These are phyloP conservation scores for Botrytis squamosa DNA, from an alignment of 2,329 filamentous ascomycete genomes.

Conservation along the genomic window DNA sequence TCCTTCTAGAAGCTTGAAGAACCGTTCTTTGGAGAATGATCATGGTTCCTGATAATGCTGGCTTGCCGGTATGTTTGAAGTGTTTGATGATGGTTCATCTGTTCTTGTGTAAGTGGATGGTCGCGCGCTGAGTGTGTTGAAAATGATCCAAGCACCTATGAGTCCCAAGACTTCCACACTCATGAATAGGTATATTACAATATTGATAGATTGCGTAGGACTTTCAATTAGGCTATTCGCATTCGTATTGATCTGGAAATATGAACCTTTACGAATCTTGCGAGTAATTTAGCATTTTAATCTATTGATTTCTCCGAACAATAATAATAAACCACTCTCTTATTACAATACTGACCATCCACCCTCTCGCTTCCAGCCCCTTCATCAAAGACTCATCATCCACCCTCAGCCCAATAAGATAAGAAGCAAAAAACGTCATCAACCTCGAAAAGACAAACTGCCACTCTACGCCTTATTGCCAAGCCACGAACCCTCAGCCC, in stretches of 20 bases:
- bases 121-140: not conserved
- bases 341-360: not conserved
- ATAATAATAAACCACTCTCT: not conserved
- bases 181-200: not conserved
- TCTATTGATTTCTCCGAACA: not conserved
- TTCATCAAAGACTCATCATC: not conserved
- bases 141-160: not conserved
- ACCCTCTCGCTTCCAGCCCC: constrained; percentile 3
- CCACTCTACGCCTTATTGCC: not conserved
- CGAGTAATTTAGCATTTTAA: not conserved
- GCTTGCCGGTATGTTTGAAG: not conserved
- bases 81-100: not conserved
- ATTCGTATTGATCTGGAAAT: not conserved
- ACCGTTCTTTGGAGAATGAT: not conserved
- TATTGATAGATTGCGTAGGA: not conserved
- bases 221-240: not conserved
- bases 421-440: constrained; percentile 7
- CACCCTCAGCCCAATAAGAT: not conserved
- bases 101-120: not conserved
- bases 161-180: not conserved
- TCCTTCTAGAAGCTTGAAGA: constrained; percentile 9
- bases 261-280: not conserved
- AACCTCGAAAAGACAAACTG: not conserved
- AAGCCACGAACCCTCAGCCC: constrained; percentile 11
- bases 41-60: not conserved